Conservation (phyloP, 2,329 filamentous ascomycete species). For the Colletotrichum aenigma region DNA sequence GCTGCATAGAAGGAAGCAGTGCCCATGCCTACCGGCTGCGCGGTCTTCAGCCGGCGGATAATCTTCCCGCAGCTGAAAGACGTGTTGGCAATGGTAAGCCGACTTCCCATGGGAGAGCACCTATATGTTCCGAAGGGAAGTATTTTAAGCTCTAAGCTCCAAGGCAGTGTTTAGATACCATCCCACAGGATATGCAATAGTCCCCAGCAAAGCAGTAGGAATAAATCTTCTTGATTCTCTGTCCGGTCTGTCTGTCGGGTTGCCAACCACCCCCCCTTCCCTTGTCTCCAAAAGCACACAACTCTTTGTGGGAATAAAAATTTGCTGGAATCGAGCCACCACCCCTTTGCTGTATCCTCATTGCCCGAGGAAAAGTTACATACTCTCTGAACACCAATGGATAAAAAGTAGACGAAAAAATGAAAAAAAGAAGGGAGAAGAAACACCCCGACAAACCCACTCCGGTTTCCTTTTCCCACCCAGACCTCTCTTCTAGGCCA, state of each 20-base stretch:
- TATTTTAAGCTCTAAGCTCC: background rate
- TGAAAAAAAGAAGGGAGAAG: background rate
- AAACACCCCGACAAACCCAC: background rate
- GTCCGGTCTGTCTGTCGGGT: background rate
- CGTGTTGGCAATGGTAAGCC: background rate
- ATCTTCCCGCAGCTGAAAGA: background rate
- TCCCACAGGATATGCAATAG: background rate
- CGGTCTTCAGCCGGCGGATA: no score
- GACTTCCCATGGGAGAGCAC: background rate
- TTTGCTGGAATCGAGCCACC: background rate
- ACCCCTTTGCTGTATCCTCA: background rate
- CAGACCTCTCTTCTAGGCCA: background rate
- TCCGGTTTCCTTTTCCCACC: background rate
- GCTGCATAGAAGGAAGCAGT: no score
- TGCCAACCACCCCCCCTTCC: background rate
- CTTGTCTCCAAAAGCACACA: background rate
- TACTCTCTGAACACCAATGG: slow-evolving; percentile 12
- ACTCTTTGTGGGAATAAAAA: background rate
- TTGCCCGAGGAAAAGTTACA: background rate
- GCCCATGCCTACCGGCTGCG: no score
- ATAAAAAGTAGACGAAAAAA: background rate
- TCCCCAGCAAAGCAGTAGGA: background rate
- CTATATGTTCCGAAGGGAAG: background rate
- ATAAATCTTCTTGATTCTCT: background rate
- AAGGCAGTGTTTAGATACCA: background rate